Evolutionary conservation across 2,329 filamentous ascomycete genomes (phyloP).

Genomic region (Alternaria sp.): DNA sequence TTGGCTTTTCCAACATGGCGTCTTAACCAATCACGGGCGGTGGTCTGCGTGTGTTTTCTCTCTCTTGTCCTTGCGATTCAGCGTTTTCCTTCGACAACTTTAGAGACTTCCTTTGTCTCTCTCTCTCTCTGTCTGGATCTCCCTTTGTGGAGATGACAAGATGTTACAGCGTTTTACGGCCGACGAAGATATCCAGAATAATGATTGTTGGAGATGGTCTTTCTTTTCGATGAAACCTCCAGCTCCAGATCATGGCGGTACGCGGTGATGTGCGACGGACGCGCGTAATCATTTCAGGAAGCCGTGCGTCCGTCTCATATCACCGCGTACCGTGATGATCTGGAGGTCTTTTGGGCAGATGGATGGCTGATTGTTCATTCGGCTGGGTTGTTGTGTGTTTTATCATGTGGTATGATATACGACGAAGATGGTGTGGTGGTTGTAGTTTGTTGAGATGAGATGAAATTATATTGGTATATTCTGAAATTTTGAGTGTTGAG

Average conservation of each 20-base stretch:
- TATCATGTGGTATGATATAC: background rate
- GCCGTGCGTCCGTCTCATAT: background rate
- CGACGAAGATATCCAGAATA: slow-evolving; percentile 31
- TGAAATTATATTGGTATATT: slow-evolving; percentile 5
- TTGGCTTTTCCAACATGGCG: background rate
- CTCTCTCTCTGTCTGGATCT: background rate
- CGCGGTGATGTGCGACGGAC: slow-evolving; percentile 9
- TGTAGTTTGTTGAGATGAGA: background rate
- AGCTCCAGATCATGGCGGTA: slow-evolving; percentile 3
- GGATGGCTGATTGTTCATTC: background rate
- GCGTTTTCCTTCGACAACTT: slow-evolving; percentile 33
- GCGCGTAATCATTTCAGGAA: slow-evolving; percentile 3
- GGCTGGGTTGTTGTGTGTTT: background rate
- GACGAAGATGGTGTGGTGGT: background rate
- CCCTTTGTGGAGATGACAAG: slow-evolving; percentile 4
- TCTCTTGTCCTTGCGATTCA: slow-evolving; percentile 28
- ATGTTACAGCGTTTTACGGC: slow-evolving; percentile 24
- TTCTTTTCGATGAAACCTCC: background rate
- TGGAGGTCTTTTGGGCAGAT: background rate
- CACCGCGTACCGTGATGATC: background rate
- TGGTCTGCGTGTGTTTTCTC: slow-evolving; percentile 18
- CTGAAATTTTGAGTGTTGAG: background rate
- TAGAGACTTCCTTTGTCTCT: slow-evolving; percentile 17
- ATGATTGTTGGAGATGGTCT: slow-evolving; percentile 22
- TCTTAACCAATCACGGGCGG: slow-evolving; percentile 6